Base-by-base conservation (phyloP, 2,329 filamentous ascomycete genomes). In the Helicocarpus griseus region DNA sequence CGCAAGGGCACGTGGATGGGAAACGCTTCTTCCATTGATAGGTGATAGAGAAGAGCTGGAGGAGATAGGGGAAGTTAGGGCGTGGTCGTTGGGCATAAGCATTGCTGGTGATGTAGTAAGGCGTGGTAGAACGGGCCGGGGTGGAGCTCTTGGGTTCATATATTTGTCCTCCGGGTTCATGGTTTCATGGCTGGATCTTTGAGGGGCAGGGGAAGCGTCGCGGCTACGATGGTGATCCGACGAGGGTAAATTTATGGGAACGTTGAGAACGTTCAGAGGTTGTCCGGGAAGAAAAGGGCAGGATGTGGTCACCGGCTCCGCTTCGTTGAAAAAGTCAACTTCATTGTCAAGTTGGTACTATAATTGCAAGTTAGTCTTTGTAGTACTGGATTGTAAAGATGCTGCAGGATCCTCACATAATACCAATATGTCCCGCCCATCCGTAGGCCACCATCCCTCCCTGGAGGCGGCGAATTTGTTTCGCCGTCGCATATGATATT, bases 351-450 rank as follows among this genome's bases (percentile, higher is more conserved):
- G 69, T 65, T 90, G 82, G 69, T 95, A 96, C 87, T 94, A 44
- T 26, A 24, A n/a, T 14, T 28, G 11, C 4, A n/a, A 31, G 39
- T 50, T 28, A 50, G 48, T 9, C 13, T 19, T 28, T 7, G 49
- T 17, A 21, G 39, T 43, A 36, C 2, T 35, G 21, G 29, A 35
- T 17, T 19, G 9, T 22, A n/a, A 33, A 52, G 33, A 28, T 48
- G 40, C 21, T 47, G 41, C 47, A 45, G 28, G 39, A 28, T 22
- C 45, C 33, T 45, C 41, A 94, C 89, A 71, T 93, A 96, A 75
- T 95, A 97, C 78, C 91, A 96, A 70, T 96, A 96, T 14, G 85
- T 93, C 54, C 86, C 82, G 41, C 90, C 90, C 87, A 95, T 95
- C 69, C 86, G 93, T 57, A 96, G 77, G 49, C 86, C 90, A 53